Evolutionary conservation across 352 stramenopile species (phyloP).

Genomic region (Phytophthora multivora): DNA sequence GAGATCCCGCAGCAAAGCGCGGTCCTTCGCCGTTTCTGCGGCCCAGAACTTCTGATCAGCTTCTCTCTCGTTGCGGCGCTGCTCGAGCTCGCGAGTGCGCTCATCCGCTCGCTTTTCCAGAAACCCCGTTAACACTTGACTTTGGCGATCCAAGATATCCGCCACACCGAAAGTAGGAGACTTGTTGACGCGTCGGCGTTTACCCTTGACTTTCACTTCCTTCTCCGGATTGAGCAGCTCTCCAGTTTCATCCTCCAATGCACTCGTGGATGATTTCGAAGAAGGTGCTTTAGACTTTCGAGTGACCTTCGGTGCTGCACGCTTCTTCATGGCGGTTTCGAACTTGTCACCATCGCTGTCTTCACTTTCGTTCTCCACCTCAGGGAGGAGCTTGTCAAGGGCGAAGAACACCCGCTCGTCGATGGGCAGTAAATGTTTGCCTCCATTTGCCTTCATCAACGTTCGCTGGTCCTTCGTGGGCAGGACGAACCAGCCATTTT

Average conservation of each 20-base stretch:
- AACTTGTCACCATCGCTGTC: slow-evolving; percentile 20
- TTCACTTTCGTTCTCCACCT: slow-evolving; percentile 2
- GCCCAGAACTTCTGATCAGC: slow-evolving; percentile 30
- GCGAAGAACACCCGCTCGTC: slow-evolving; percentile 13
- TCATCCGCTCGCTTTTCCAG: slow-evolving; percentile 18
- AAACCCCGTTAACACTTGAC: slow-evolving; percentile 13
- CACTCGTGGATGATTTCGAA: neutral
- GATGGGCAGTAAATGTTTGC: slow-evolving; percentile 15
- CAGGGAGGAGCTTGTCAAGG: slow-evolving; percentile 6
- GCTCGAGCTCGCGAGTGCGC: slow-evolving; percentile 15
- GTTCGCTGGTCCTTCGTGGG: slow-evolving; percentile 9
- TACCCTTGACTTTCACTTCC: slow-evolving; percentile 1
- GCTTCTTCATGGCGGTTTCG: slow-evolving; percentile 4
- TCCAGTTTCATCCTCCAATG: slow-evolving; percentile 20
- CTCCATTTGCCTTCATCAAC: slow-evolving; percentile 27
- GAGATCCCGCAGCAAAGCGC: slow-evolving; percentile 24
- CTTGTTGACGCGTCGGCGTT: slow-evolving; percentile 15
- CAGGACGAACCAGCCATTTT: slow-evolving; percentile 17
- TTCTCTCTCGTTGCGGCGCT: slow-evolving; percentile 21
- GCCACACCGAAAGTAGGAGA: neutral
- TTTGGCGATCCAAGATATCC: slow-evolving; percentile 22
- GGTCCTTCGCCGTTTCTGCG: slow-evolving; percentile 23
- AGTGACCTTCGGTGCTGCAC: neutral
- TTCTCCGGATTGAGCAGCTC: slow-evolving; percentile 5
- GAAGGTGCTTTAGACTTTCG: too few species aligned